These are phyloP conservation scores for Incumbomyces lentus DNA, from an alignment of 2,329 filamentous ascomycete species.

Conservation along the genomic window DNA sequence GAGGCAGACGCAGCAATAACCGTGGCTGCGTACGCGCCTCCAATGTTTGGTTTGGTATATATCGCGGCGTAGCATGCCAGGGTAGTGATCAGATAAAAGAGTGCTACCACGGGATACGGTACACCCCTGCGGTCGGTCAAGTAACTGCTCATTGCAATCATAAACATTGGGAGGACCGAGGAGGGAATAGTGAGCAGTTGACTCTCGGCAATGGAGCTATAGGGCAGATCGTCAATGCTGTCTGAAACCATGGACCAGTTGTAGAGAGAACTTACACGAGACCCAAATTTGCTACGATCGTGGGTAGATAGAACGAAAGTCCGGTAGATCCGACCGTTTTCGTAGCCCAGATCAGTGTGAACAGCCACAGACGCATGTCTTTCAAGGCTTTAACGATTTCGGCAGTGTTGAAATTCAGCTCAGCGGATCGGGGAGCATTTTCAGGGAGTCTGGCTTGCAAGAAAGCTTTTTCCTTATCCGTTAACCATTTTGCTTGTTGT, in stretches of 20 bases:
- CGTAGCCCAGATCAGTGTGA: slow-evolving; percentile 37
- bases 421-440: slow-evolving; percentile 33
- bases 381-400: slow-evolving; percentile 32
- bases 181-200: slow-evolving; percentile 43
- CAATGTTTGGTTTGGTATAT: slow-evolving; percentile 36
- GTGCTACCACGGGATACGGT: slow-evolving; percentile 35
- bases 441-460: slow-evolving; percentile 36
- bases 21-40: slow-evolving; percentile 39
- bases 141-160: slow-evolving; percentile 35
- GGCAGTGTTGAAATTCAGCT: slow-evolving; percentile 30
- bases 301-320: slow-evolving; percentile 35
- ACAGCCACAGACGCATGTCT: slow-evolving; percentile 35
- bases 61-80: slow-evolving; percentile 38
- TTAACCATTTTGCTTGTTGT: slow-evolving; percentile 36
- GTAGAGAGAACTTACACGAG: slow-evolving; percentile 28
- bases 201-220: slow-evolving; percentile 34
- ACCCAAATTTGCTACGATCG: slow-evolving; percentile 32
- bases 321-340: slow-evolving; percentile 39
- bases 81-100: slow-evolving; percentile 35
- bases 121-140: slow-evolving; percentile 35
- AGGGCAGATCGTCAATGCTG: background rate
- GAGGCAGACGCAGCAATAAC: slow-evolving; percentile 36
- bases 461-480: slow-evolving; percentile 38
- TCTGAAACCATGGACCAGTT: background rate
- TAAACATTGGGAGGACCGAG: slow-evolving; percentile 31